phyloP scores from a whole-genome alignment of 192 early-diverging fungal species.

The Gorgonomyces haynaldii region DNA sequence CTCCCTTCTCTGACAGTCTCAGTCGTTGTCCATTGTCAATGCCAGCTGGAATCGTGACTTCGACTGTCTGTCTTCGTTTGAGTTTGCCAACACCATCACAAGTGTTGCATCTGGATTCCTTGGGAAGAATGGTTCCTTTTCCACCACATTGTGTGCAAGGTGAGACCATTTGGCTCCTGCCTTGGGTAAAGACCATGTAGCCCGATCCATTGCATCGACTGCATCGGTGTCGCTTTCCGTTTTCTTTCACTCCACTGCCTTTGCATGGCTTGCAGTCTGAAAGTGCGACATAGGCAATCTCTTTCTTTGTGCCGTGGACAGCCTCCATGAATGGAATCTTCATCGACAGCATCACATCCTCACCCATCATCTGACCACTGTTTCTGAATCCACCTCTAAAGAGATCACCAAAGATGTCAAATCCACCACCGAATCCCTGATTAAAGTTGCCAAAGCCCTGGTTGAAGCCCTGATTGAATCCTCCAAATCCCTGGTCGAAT shows the following conservation, averaged over 20 bases:
- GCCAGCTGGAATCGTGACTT: slow-evolving; percentile 71
- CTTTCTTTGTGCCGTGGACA: slow-evolving; percentile 61
- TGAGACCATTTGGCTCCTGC: slow-evolving; percentile 84
- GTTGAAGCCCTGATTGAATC: slow-evolving; percentile 3
- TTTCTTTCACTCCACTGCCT: slow-evolving; percentile 70
- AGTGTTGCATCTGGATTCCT: slow-evolving; percentile 54
- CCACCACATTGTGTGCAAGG: slow-evolving; percentile 78
- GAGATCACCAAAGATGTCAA: slow-evolving; percentile 36
- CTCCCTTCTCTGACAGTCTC: slow-evolving; percentile 65
- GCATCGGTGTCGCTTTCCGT: slow-evolving; percentile 61
- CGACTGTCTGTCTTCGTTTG: slow-evolving; percentile 54
- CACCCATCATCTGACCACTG: slow-evolving; percentile 3
- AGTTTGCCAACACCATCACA: slow-evolving; percentile 79
- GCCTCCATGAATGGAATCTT: slow-evolving; percentile 27
- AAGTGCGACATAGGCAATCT: slow-evolving; percentile 54
- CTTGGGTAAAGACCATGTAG: slow-evolving; percentile 59
- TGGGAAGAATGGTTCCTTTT: slow-evolving; percentile 56
- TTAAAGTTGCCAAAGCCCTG: slow-evolving; percentile 5
- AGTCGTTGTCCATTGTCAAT: slow-evolving; percentile 75
- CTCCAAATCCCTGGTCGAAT: neutral
- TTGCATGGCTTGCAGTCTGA: slow-evolving; percentile 65
- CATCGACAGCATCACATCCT: slow-evolving; percentile 1
- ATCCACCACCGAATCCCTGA: slow-evolving; percentile 47
- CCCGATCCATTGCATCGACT: slow-evolving; percentile 72
- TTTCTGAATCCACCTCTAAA: slow-evolving; percentile 5